Base-by-base conservation (phyloP, 2,329 filamentous ascomycete genomes). In the Aspergillus neotritici region DNA sequence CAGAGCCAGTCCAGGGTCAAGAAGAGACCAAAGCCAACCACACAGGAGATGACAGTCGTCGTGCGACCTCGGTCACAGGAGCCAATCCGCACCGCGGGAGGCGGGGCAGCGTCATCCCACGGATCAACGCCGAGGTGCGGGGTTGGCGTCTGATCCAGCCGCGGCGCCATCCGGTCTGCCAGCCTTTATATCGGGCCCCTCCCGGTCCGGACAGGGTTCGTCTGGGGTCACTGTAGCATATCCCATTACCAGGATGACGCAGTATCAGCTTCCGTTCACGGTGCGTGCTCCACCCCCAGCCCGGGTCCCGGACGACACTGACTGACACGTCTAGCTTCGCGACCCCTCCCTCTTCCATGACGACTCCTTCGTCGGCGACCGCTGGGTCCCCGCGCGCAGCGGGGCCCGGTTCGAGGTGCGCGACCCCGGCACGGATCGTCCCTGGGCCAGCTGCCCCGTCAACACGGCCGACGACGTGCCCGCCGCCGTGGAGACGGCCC, bases 401-500 rank as follows among this genome's bases (percentile, higher is more conserved):
- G 70, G 70, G 37, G 64, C 67, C 29, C 69, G 72, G 0, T 80
- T 79, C 47, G 66, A 75, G 46, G 70, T 79, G 8, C 25, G 37
- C 66, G 75, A 80, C 46, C 77, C 77, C 0, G 77, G 76, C 31
- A 72, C 71, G 5, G 72, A 72, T 49, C 64, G 65, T 35, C 50
- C 65, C 3, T 80, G 75, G 74, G 70, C 73, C 2, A 70, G 69
- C 6, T 76, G 73, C 50, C 70, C 77, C 0, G 68, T 75, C 51
- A 74, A 69, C 51, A 59, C 61, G 4, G 61, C 62, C n/a, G 76
- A 79, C 33, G 83, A 86, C 61, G 80, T 84, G 42, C 76, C 82
- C 46, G 62, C 61, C 4, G 76, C 81, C 2, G 79, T 84, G 5
- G 65, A 78, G 53, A 72, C 75, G 33, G 76, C 82, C 0, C 71